phyloP scores from a whole-genome alignment of 73 alveolate genomes.

The Tetrahymena thermophila region DNA sequence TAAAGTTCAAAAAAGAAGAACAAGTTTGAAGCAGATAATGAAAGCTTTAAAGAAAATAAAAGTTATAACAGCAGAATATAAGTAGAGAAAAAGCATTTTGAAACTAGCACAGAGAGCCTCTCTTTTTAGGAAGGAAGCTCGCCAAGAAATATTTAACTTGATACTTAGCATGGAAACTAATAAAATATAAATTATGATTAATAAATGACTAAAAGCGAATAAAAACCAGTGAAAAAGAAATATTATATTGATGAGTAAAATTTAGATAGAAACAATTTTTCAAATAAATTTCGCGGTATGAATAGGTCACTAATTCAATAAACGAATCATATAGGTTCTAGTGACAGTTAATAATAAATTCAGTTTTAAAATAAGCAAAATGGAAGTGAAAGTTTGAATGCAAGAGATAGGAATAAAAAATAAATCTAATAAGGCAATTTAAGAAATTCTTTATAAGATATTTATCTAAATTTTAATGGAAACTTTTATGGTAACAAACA shows the following conservation, averaged over 20 bases:
- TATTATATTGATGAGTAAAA: neutral
- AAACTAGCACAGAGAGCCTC: neutral
- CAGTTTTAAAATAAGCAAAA: neutral
- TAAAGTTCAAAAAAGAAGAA: neutral
- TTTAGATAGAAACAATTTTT: neutral
- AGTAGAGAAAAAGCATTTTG: neutral
- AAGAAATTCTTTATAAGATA: neutral
- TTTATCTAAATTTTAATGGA: neutral
- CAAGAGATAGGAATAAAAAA: neutral
- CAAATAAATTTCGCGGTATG: neutral
- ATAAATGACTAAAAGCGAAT: neutral
- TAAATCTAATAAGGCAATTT: neutral
- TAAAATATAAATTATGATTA: neutral
- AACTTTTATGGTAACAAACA: neutral
- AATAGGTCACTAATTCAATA: neutral
- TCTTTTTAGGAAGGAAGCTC: neutral
- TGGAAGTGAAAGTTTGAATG: neutral
- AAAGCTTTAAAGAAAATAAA: neutral
- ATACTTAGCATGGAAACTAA: neutral
- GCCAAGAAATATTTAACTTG: neutral
- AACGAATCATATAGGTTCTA: neutral
- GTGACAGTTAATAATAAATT: neutral
- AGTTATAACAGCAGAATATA: neutral
- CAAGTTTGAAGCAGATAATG: neutral
- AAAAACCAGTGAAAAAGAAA: neutral